phyloP scores from a whole-genome alignment of 2,329 filamentous ascomycete genomes.

The Ilyonectria mors-panacis region DNA sequence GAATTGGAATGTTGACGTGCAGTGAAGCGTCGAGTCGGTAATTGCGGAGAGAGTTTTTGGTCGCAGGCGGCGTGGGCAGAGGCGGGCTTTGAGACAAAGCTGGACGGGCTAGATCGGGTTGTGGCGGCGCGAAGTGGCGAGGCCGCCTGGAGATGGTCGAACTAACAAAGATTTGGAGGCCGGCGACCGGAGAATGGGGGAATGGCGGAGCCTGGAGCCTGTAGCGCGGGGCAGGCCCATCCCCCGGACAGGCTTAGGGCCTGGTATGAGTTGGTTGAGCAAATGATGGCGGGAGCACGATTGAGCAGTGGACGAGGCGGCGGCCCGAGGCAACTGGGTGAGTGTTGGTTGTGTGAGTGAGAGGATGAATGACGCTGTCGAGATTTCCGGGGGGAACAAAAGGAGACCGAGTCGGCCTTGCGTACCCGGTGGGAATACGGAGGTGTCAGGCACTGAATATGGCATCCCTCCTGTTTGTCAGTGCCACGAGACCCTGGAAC shows the following conservation, averaged over 20 bases:
- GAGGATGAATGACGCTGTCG: background rate
- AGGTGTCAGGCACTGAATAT: background rate
- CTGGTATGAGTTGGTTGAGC: background rate
- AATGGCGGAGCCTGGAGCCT: background rate
- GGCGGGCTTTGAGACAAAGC: background rate
- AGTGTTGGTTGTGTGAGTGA: background rate
- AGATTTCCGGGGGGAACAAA: background rate
- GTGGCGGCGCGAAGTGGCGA: slow-evolving; percentile 32
- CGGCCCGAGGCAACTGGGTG: background rate
- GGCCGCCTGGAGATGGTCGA: slow-evolving; percentile 28
- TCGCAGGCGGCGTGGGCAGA: background rate
- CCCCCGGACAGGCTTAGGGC: slow-evolving; percentile 10
- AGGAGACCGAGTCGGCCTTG: background rate
- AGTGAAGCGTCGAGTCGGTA: background rate
- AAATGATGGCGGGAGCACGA: background rate
- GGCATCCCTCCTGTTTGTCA: background rate
- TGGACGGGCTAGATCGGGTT: slow-evolving; percentile 39
- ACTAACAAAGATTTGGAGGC: background rate
- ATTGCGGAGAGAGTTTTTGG: background rate
- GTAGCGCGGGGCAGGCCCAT: slow-evolving; percentile 27
- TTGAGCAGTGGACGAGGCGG: background rate
- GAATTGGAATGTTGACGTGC: background rate
- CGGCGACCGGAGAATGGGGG: background rate
- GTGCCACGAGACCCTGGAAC: background rate
- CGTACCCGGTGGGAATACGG: background rate